Base-by-base conservation (phyloP, 1,284 basidiomycete species). In the Meira miltonrushii region DNA sequence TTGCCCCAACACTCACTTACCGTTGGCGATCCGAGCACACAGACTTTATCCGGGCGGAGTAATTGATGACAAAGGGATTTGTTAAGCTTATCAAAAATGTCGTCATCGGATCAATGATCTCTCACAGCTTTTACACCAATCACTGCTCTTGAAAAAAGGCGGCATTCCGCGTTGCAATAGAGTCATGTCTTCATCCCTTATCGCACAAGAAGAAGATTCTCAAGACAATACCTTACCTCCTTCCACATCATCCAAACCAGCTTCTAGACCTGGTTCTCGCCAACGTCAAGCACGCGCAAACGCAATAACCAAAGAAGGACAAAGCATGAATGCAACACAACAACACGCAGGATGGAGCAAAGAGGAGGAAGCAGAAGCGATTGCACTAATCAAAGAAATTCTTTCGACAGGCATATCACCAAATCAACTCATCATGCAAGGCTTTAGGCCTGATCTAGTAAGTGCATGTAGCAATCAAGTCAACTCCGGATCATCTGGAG, bases 341-440 rank as follows among this genome's bases (percentile, higher is more conserved):
- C 44, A 9, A 17, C 9, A n/a, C n/a, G n/a, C n/a, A n/a, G n/a
- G n/a, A n/a, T 33, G 46, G 46, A 48, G 17, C 12, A 48, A 23
- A 13, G 46, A 23, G 17, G 46, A 48, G 17, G 25, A 48, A 25
- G 46, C n/a, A 25, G 50, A 53, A 41, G 50, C 50, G 23, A 39
- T 39, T n/a, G 37, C 23, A 17, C 15, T 53, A 5, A 41, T 53
- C 5, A 41, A 53, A 33, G 50, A 53, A 23, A 39, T 53, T 28
- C 17, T 19, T 25, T 28, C 50, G 5, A 33, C 4, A 39, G 50
- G 50, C 6, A 13, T 28, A 2, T n/a, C 17, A n/a, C 50, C 50
- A 19, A 28, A n/a, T 41, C 38, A 39, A 15, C 37, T 53, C 17
- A 33, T 53, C 3, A 33, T 33, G 39, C n/a, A n/a, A 13, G 50